Evolutionary conservation across 2,329 filamentous ascomycete species (phyloP), one percentile per base, ranked within the genome.

Genomic region (Thelonectria rubi): DNA sequence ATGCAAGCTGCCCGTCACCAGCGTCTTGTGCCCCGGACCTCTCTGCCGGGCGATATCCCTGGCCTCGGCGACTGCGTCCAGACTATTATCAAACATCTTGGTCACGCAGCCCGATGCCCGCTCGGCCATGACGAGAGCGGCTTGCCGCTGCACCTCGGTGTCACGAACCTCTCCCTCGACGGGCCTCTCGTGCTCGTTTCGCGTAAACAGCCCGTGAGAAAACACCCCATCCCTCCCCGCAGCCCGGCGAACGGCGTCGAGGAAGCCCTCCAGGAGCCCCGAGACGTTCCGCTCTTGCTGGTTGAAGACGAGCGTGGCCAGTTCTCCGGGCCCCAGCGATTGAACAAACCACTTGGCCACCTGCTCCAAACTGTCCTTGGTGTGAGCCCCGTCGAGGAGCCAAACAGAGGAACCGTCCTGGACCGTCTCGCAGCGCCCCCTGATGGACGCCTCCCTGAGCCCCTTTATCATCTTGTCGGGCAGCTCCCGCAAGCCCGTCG

Each of bases 301-400:
- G 76, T 97, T 97, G 82, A 98, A 98, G 49, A 98, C 84, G 47
- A 98, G 79, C 0, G 92, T 80, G 46, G 80, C 77, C 24, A 66
- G 54, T 8, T 74, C 73, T 0, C 64, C 60, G 0, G 65, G 42
- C 8, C 58, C 72, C n/a, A 84, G 71, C 49, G 82, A 78, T 8
- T 77, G 78, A 2, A 85, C 86, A 70, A 94, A 94, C 94, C 94
- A 97, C 66, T 81, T 82, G 3, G 88, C 92, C 11, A 91, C 91
- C 43, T 92, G 84, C 54, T 87, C 83, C 65, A 97, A 87, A 69
- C 92, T 96, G 69, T 97, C 93, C 20, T 88, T 81, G 0, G 94
- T 97, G 74, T 97, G 94, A 2, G 92, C 94, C 3, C 94, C 93
- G 71, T 97, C 94, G 15, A 97, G 86, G 66, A 90, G 88, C 93